Percentiles rank a stretch among this genome's conserved stretches.
Conservation (phyloP, 257 asterid species). For the Solanum piurae region DNA sequence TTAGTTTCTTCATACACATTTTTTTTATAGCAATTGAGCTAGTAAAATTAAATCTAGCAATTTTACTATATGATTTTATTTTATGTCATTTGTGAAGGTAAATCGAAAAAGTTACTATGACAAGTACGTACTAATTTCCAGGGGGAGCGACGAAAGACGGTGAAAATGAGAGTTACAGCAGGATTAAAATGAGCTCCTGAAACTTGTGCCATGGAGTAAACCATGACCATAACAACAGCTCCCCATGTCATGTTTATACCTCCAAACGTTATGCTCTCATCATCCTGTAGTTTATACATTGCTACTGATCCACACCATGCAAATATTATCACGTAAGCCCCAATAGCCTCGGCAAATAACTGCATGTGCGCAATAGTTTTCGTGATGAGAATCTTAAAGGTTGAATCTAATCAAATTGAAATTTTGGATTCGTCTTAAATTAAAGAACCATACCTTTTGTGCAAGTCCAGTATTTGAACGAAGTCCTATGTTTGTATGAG, state of each 20-base stretch:
- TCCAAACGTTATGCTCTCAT: conserved; percentile 44
- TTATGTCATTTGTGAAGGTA: not conserved
- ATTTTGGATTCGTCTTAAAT: not conserved
- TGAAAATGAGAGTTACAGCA: conserved; percentile 51
- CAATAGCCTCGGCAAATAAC: conserved; percentile 58
- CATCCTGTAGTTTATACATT: conserved; percentile 38
- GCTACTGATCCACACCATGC: conserved; percentile 65
- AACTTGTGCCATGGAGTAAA: conserved; percentile 56
- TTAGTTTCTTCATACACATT: not conserved
- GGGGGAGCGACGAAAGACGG: conserved; percentile 42
- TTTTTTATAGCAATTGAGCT: not conserved
- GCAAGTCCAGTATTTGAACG: conserved; percentile 4
- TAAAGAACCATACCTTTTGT: conserved; percentile 30
- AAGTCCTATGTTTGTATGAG: not conserved
- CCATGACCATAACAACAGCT: conserved; percentile 56
- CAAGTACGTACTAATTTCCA: conserved; percentile 47
- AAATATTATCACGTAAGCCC: conserved; percentile 57
- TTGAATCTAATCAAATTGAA: not conserved
- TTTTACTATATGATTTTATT: not conserved
- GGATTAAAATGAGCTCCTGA: conserved; percentile 95
- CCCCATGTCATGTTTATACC: conserved; percentile 76
- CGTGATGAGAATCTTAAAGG: not conserved
- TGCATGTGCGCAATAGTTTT: not conserved
- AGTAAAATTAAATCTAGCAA: not conserved
- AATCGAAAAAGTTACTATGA: not conserved